phyloP scores from a whole-genome alignment of 371 early-diverging fungal genomes.

The Funneliformis caledonium region DNA sequence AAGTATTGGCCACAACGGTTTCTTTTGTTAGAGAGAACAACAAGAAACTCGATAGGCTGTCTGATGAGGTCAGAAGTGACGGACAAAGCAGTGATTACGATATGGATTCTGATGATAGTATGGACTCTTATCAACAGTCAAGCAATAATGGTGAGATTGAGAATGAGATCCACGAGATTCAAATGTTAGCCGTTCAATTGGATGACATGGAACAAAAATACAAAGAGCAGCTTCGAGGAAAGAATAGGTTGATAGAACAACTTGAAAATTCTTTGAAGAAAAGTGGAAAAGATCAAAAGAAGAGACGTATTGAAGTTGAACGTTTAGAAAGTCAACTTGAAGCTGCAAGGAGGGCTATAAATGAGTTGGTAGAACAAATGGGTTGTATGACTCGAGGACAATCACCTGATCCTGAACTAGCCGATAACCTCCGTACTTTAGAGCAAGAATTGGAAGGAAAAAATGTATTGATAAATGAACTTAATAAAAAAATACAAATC shows the following conservation, averaged over 20 bases:
- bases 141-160: slow-evolving; percentile 9
- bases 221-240: slow-evolving; percentile 14
- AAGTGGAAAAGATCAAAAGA: slow-evolving; percentile 1
- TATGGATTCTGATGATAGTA: slow-evolving; percentile 7
- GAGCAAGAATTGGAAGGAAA: slow-evolving; percentile 33
- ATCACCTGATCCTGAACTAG: background rate
- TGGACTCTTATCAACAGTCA: background rate
- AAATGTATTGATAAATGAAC: background rate
- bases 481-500: background rate
- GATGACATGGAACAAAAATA: slow-evolving; percentile 18
- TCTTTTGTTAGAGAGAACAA: slow-evolving; percentile 36
- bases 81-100: slow-evolving; percentile 21
- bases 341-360: background rate
- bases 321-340: slow-evolving; percentile 8
- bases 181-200: background rate
- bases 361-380: slow-evolving; percentile 5
- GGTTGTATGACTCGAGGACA: background rate
- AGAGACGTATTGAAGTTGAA: background rate
- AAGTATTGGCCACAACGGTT: slow-evolving; percentile 35
- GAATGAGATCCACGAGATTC: slow-evolving; percentile 23
- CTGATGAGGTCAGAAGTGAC: slow-evolving; percentile 32
- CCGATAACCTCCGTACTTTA: background rate
- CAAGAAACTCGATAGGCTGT: slow-evolving; percentile 30
- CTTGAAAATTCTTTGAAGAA: slow-evolving; percentile 13
- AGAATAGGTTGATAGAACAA: slow-evolving; percentile 24